Base-by-base conservation (phyloP, 306 rosid species). In the Prunus armeniaca region DNA sequence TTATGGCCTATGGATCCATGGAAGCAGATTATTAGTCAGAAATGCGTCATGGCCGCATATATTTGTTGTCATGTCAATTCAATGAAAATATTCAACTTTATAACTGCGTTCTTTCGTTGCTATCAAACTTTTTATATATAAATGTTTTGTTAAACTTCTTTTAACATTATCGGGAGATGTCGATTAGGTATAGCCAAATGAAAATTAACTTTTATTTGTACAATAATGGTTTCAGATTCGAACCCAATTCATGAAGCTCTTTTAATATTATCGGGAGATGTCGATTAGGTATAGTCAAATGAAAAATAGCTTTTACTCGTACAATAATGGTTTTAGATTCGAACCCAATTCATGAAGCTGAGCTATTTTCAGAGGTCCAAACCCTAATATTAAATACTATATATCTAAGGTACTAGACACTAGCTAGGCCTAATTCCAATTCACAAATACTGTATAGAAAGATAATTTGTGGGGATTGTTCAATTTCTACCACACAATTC, bases 131-230 rank as follows among this genome's bases (percentile, higher is more conserved):
- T 56, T 56, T 32, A 32, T 1, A 34, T 34, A 34, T 34, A 34
- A 56, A 13, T 49, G 54, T 49, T 49, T 49, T 1, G 6, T 49
- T 49, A 38, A 1, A 38, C 43, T 38, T 38, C 43, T 38, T 38
- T 38, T 38, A 38, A 7, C 43, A 1, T 38, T 38, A 38, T 7
- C 9, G 2, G 0, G 43, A 38, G 43, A 38, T 38, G 2, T 6
- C 0, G 9, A 38, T 38, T 2, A 6, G 9, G 2, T 38, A 0
- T 38, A 38, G 2, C 43, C 43, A 6, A 6, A 38, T 38, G 0
- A 0, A 38, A 38, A 6, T 6, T 1, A 0, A 0, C 5, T 7
- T 1, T 38, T 7, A 38, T 2, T 38, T 38, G 9, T 9, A 1
- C 2, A 38, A 38, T 38, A 38, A 7, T 38, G 9, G 0, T 38